phyloP scores from a whole-genome alignment of 192 early-diverging fungal genomes.

The Cladochytrium replicatum region DNA sequence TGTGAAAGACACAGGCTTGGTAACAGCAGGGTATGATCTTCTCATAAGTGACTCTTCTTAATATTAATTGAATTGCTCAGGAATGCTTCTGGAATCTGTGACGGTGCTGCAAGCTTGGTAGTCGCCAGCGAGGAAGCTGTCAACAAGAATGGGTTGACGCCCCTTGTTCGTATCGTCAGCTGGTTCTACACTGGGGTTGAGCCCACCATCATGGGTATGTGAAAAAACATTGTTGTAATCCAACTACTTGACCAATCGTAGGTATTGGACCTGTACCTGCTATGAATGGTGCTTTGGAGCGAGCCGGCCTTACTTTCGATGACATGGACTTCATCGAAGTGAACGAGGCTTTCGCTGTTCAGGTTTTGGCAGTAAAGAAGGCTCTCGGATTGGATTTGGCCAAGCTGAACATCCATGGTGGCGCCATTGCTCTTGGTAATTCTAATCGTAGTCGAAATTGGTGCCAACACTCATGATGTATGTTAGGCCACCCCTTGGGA shows the following conservation, averaged over 20 bases:
- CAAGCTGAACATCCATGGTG: slow-evolving; percentile 81
- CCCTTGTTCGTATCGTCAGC: slow-evolving; percentile 75
- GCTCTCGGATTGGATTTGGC: slow-evolving; percentile 71
- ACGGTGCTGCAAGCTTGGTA: slow-evolving; percentile 82
- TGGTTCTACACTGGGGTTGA: slow-evolving; percentile 83
- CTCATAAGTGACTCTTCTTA: slow-evolving; percentile 8
- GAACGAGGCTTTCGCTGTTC: slow-evolving; percentile 97
- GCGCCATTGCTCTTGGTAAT: slow-evolving; percentile 78
- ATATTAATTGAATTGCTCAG: slow-evolving; percentile 7
- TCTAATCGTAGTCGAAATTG: too few relatives aligned
- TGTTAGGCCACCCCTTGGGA: slow-evolving; percentile 74
- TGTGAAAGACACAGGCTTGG: slow-evolving; percentile 73
- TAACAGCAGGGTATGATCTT: slow-evolving; percentile 66
- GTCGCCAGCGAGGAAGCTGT: slow-evolving; percentile 80
- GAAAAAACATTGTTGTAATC: background rate
- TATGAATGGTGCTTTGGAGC: slow-evolving; percentile 72
- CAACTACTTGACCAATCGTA: slow-evolving; percentile 1
- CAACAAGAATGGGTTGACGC: slow-evolving; percentile 66
- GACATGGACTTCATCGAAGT: slow-evolving; percentile 91
- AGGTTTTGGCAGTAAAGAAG: slow-evolving; percentile 81
- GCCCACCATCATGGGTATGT: slow-evolving; percentile 80
- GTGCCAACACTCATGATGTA: background rate
- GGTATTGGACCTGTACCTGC: slow-evolving; percentile 86
- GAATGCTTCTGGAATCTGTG: slow-evolving; percentile 90
- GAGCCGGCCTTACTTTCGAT: slow-evolving; percentile 61